Percentiles rank a stretch among this genome's conserved stretches.
Conservation (phyloP, 345 rosid genomes). For the Eucalyptus decipiens region DNA sequence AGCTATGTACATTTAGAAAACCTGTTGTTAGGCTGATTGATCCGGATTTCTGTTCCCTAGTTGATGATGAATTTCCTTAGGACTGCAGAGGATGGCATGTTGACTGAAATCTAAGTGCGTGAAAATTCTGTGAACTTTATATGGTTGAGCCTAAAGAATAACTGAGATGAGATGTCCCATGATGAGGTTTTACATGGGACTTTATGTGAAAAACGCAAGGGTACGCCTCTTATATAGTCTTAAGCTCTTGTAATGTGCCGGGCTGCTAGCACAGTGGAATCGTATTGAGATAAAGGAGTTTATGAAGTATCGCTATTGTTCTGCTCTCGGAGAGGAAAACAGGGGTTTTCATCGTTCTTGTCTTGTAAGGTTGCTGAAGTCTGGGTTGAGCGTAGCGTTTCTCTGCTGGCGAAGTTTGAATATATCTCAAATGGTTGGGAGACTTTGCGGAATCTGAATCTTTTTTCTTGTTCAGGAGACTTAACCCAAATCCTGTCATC, state of each 20-base stretch:
- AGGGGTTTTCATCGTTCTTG: background rate
- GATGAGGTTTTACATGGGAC: background rate
- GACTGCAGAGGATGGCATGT: background rate
- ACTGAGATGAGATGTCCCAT: background rate
- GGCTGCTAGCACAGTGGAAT: background rate
- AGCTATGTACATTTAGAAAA: background rate
- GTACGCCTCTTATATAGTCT: background rate
- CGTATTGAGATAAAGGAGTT: background rate
- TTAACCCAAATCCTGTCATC: background rate
- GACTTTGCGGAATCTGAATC: background rate
- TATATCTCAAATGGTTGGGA: background rate
- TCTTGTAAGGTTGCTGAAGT: background rate
- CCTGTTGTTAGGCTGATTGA: background rate
- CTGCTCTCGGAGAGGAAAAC: background rate
- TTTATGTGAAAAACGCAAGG: background rate
- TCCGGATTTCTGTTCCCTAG: background rate
- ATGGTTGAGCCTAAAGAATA: background rate
- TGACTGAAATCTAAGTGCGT: background rate
- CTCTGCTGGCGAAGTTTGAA: background rate
- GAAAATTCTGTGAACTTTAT: background rate
- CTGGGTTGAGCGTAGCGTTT: background rate
- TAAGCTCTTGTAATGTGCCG: background rate
- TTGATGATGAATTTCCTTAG: background rate
- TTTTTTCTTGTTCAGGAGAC: background rate
- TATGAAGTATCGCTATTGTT: background rate